phyloP scores from a whole-genome alignment of 2,329 filamentous ascomycete species.

The Microcyclospora pomicola region DNA sequence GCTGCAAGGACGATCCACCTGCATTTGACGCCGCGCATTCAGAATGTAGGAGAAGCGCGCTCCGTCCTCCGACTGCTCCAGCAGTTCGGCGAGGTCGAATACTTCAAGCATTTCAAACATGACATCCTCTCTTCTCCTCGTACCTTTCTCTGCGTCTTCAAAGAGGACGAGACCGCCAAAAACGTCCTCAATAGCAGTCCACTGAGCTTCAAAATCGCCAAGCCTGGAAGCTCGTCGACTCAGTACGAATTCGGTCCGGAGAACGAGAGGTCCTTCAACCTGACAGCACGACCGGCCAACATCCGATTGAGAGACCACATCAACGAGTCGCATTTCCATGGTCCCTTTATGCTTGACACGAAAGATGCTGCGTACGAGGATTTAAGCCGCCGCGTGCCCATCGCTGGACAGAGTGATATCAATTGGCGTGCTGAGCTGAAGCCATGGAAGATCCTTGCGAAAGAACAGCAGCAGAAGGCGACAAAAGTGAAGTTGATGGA shows the following conservation, averaged over 20 bases:
- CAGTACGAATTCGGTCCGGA: constrained; percentile 5
- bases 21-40: constrained; percentile 32
- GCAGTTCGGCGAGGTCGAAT: constrained; percentile 35
- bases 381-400: constrained; percentile 26
- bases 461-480: constrained; percentile 15
- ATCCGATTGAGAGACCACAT: constrained; percentile 29
- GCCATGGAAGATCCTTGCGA: constrained; percentile 18
- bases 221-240: constrained; percentile 1
- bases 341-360: constrained; percentile 15
- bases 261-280: background rate
- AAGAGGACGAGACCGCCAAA: constrained; percentile 26
- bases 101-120: constrained; percentile 36
- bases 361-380: constrained; percentile 22
- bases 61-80: constrained; percentile 35
- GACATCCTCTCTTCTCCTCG: constrained; percentile 30
- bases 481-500: constrained; percentile 18
- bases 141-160: constrained; percentile 33
- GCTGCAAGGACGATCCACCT: constrained; percentile 33
- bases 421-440: constrained; percentile 24
- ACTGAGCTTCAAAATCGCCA: constrained; percentile 31
- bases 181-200: constrained; percentile 31
- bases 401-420: constrained; percentile 28
- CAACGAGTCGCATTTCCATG: constrained; percentile 21
- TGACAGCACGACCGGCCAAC: constrained; percentile 15
- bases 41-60: constrained; percentile 35